These are phyloP conservation scores for Phytophthora pistaciae DNA, from an alignment of 352 stramenopile genomes.

Conservation along the genomic window DNA sequence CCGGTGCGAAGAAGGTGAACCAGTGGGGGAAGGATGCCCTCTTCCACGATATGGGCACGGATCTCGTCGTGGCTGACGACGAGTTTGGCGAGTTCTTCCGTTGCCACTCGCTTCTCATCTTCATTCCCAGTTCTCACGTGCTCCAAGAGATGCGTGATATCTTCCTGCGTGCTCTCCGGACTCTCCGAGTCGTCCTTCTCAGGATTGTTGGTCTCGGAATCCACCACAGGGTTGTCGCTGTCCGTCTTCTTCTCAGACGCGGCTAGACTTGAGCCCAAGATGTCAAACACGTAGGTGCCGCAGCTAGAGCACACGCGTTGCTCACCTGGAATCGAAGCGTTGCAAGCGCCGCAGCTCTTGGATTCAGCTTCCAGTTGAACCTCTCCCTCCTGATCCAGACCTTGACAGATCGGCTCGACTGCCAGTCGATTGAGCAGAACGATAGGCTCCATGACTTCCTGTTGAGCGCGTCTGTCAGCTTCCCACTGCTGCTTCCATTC, in stretches of 20 bases:
- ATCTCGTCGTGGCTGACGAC: constrained; percentile 8
- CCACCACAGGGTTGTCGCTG: not conserved
- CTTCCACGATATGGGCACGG: constrained; percentile 7
- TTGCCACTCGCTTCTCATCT: constrained; percentile 1
- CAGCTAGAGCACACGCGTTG: not conserved
- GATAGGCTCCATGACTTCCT: constrained; percentile 10
- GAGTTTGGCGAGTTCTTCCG: constrained; percentile 8
- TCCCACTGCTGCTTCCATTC: constrained; percentile 3
- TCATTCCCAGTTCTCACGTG: constrained; percentile 5
- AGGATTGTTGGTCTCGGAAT: not conserved
- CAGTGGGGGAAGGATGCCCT: constrained; percentile 3
- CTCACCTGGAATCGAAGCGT: not conserved
- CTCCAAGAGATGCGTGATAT: constrained; percentile 9
- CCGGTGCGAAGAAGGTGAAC: constrained; percentile 4
- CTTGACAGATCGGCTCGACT: not conserved
- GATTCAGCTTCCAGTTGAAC: not conserved
- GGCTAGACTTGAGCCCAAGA: not conserved
- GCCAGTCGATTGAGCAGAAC: not conserved
- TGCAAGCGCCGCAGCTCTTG: not conserved
- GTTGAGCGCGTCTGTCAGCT: constrained; percentile 2
- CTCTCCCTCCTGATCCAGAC: not conserved
- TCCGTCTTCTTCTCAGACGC: not conserved
- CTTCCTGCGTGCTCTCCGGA: not conserved
- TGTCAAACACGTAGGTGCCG: not conserved
- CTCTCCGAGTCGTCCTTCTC: not conserved